These are phyloP conservation scores for Fusarium ambrosium DNA, from an alignment of 2,329 filamentous ascomycete species.

Conservation along the genomic window DNA sequence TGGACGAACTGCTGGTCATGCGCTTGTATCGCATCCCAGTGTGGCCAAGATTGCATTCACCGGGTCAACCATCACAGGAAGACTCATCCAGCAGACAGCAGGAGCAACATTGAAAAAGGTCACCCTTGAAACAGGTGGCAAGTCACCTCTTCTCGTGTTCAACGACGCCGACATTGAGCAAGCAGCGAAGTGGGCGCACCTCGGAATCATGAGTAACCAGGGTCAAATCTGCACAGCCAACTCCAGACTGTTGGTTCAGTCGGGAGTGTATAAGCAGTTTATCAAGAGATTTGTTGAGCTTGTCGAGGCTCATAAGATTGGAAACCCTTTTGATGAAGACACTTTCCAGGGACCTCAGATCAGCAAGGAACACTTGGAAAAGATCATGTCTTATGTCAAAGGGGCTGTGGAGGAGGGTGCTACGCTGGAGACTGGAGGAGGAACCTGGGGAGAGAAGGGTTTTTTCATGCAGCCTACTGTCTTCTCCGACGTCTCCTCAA, in stretches of 20 bases:
- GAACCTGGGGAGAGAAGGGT: background rate
- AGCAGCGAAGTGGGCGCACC: background rate
- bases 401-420: background rate
- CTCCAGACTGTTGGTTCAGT: background rate
- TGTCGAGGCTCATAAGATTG: background rate
- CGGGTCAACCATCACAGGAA: background rate
- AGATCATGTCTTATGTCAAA: background rate
- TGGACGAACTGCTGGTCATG: background rate
- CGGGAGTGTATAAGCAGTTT: background rate
- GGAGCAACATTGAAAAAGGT: background rate
- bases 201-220: conserved; percentile 4
- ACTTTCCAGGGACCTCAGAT: background rate
- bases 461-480: conserved; percentile 2
- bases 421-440: background rate
- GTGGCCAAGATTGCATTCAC: conserved; percentile 5
- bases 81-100: background rate
- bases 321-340: background rate
- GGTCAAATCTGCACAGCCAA: background rate
- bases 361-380: background rate
- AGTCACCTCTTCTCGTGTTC: background rate
- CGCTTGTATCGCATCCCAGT: background rate
- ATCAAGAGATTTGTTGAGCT: background rate
- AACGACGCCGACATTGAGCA: background rate
- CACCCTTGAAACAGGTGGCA: background rate
- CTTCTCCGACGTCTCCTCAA: background rate